Evolutionary conservation across 2,329 filamentous ascomycete species (phyloP), one percentile per base, ranked within the genome.

Genomic region (Aspergillus versicolor): DNA sequence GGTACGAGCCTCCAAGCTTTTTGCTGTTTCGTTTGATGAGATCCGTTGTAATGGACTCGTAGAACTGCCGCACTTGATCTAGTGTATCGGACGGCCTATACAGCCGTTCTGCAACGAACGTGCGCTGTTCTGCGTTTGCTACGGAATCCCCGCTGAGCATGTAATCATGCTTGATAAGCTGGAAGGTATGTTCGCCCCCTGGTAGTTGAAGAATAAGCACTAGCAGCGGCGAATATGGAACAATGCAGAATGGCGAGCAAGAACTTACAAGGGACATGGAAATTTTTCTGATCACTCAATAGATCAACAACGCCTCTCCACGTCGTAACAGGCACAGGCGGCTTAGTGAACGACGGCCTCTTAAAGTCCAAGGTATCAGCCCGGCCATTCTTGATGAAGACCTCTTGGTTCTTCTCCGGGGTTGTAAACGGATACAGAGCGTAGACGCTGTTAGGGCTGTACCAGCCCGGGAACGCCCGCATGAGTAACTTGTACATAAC

Each of bases 401-500:
- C 77, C 38, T 72, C 74, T 41, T 70, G 64, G 65, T 79, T 81
- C 61, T 79, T 77, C 15, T 70, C 66, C 1, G 79, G 79, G 4
- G 79, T 70, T 5, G 79, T 79, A 60, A 82, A 65, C 1, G 79
- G 79, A 58, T 77, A 81, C 61, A 81, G 77, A 2, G 76, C 77
- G 54, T 81, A 82, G 45, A 82, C 71, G 1, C 77, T 81, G 56
- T 79, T 74, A 0, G 74, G 73, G n/a, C 74, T 69, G 65, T 77
- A 81, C 66, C 76, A 77, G 52, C 79, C 75, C 2, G 81, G 81
- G 57, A 82, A 74, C 2, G 79, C 77, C 51, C 79, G 73, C 57
- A 81, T 71, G 57, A 80, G 75, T 9, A 82, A 72, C 63, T 80
- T 81, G 67, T 82, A 82, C 61, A 82, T 75, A 51, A 80, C 76